phyloP scores from a whole-genome alignment of 1,284 basidiomycete species.

The Cutaneotrichosporon mucoides region DNA sequence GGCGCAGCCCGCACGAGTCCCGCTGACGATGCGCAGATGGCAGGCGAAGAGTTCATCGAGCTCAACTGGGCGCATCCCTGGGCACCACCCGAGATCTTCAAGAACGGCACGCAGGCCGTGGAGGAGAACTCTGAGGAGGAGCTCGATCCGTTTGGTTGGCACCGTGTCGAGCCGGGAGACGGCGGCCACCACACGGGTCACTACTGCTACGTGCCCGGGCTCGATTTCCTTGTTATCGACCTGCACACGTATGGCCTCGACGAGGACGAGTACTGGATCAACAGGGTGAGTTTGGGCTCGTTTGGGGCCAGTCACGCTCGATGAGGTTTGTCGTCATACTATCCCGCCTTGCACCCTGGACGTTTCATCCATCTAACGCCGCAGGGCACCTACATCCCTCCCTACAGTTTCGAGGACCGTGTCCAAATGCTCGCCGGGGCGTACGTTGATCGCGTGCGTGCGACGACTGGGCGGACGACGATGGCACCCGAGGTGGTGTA shows the following conservation, averaged over 20 bases:
- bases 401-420: constrained; percentile 22
- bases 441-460: constrained; percentile 9
- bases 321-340: too few species aligned
- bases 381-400: constrained; percentile 9
- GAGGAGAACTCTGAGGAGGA: neutral
- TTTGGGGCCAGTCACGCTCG: too few species aligned
- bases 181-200: neutral
- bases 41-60: constrained; percentile 16
- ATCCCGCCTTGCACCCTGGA: too few species aligned
- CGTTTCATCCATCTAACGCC: neutral
- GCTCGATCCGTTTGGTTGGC: neutral
- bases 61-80: constrained; percentile 16
- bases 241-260: constrained; percentile 20
- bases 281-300: constrained; percentile 13
- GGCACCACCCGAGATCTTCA: neutral
- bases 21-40: constrained; percentile 11
- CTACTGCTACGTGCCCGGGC: constrained; percentile 22
- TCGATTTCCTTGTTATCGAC: constrained; percentile 19
- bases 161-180: neutral
- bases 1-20: too few species aligned
- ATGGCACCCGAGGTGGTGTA: constrained; percentile 17
- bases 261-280: constrained; percentile 17
- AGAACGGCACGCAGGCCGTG: neutral
- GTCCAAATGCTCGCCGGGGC: constrained; percentile 6
- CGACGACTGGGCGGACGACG: neutral